These are phyloP conservation scores for Tephrocybe rancida DNA, from an alignment of 768 basidiomycete species.

Conservation along the genomic window DNA sequence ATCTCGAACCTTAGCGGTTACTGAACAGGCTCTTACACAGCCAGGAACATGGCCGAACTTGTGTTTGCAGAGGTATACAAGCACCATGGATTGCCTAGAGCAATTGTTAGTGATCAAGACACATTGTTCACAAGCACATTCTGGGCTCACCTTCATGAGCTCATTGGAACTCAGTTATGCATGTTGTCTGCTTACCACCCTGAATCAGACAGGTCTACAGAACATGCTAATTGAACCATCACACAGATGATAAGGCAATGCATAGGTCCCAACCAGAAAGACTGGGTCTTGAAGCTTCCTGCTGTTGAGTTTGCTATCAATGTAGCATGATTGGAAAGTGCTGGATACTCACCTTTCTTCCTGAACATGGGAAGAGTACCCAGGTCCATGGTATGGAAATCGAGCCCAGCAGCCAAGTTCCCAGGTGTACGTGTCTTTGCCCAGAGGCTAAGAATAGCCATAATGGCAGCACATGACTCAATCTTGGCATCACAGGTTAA, in stretches of 20 bases:
- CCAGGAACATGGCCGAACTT: too few species aligned
- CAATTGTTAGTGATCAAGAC: too few species aligned
- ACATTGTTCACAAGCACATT: background rate
- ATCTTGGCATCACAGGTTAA: constrained; percentile 23
- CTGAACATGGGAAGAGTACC: constrained; percentile 20
- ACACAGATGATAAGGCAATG: constrained; percentile 29
- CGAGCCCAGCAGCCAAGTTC: constrained; percentile 1
- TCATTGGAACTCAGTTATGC: too few species aligned
- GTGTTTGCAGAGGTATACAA: too few species aligned
- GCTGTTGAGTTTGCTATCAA: constrained; percentile 41
- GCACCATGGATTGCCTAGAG: too few species aligned
- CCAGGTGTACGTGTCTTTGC: constrained; percentile 27
- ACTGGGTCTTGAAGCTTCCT: constrained; percentile 29
- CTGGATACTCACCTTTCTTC: constrained; percentile 37
- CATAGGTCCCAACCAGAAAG: constrained; percentile 20
- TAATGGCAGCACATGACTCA: constrained; percentile 29
- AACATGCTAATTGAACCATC: constrained; percentile 31
- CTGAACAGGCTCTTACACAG: too few species aligned
- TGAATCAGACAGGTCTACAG: constrained; percentile 26
- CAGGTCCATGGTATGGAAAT: constrained; percentile 19
- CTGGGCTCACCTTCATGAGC: constrained; percentile 17
- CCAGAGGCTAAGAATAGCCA: constrained; percentile 12
- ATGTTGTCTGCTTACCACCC: constrained; percentile 29
- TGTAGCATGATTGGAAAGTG: constrained; percentile 28
- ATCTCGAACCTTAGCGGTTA: too few species aligned